phyloP scores from a whole-genome alignment of 2,329 filamentous ascomycete genomes.

The Monilinia fructigena region DNA sequence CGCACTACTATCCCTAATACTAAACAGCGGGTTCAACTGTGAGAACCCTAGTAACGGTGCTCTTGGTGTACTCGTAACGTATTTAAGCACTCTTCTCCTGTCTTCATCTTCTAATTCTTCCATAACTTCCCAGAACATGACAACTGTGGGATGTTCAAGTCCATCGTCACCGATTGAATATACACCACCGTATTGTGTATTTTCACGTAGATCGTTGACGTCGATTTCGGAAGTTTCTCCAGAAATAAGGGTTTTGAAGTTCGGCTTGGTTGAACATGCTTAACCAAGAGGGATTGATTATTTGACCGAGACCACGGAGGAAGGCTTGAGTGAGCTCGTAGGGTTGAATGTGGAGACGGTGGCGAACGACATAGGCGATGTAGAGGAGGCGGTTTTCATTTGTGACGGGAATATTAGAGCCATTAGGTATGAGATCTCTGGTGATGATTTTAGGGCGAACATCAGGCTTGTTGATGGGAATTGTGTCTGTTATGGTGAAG shows the following conservation, averaged over 20 bases:
- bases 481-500: constrained; percentile 83
- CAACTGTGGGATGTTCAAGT: constrained; percentile 78
- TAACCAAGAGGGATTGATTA: constrained; percentile 90
- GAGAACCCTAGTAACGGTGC: constrained; percentile 87
- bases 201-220: constrained; percentile 76
- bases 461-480: constrained; percentile 44
- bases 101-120: constrained; percentile 71
- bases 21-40: constrained; percentile 81
- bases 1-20: constrained; percentile 77
- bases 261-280: constrained; percentile 98
- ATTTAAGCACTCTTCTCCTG: constrained; percentile 84
- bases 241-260: constrained; percentile 86
- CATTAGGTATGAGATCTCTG: constrained; percentile 72
- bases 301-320: constrained; percentile 77
- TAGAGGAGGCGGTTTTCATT: constrained; percentile 94
- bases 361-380: constrained; percentile 85
- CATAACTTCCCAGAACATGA: constrained; percentile 92
- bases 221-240: constrained; percentile 85
- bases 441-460: constrained; percentile 61
- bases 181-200: constrained; percentile 84
- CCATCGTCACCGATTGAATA: constrained; percentile 89
- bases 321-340: constrained; percentile 83
- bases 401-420: constrained; percentile 75
- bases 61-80: constrained; percentile 89
- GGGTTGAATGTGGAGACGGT: constrained; percentile 80